Conservation (phyloP, 805 yeast species). For the Torulaspora maleeae region DNA sequence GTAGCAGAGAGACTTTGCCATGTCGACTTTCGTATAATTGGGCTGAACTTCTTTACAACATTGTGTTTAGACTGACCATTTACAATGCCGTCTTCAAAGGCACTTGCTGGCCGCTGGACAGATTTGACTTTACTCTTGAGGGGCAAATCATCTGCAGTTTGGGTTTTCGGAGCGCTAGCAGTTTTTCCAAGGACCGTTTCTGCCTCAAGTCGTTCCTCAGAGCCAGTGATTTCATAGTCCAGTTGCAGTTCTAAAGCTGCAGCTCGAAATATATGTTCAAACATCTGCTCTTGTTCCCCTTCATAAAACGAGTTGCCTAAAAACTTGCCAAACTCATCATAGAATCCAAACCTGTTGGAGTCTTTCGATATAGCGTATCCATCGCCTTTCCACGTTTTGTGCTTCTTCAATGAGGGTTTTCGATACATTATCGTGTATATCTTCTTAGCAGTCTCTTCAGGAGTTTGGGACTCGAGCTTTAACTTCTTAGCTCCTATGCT, state of each 20-base stretch:
- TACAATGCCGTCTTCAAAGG: too few species aligned
- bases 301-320: constrained; percentile 26
- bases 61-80: too few species aligned
- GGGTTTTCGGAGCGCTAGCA: neutral
- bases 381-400: constrained; percentile 95
- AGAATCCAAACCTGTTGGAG: constrained; percentile 22
- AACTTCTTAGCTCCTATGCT: constrained; percentile 7
- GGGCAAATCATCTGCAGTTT: neutral
- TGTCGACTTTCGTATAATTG: neutral
- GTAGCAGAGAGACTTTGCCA: neutral
- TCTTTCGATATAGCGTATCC: constrained; percentile 49
- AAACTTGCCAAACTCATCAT: constrained; percentile 28
- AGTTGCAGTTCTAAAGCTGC: constrained; percentile 62
- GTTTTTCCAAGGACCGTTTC: neutral
- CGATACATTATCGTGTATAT: constrained; percentile 54
- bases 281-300: constrained; percentile 23
- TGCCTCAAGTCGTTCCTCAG: constrained; percentile 17
- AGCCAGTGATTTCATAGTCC: constrained; percentile 42
- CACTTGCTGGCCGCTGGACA: too few species aligned
- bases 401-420: constrained; percentile 66
- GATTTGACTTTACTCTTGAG: neutral
- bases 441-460: neutral
- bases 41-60: neutral
- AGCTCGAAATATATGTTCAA: constrained; percentile 43
- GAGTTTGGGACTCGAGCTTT: neutral